Base-by-base conservation (phyloP, 2,329 filamentous ascomycete genomes). In the Pleoardoris graminearum region DNA sequence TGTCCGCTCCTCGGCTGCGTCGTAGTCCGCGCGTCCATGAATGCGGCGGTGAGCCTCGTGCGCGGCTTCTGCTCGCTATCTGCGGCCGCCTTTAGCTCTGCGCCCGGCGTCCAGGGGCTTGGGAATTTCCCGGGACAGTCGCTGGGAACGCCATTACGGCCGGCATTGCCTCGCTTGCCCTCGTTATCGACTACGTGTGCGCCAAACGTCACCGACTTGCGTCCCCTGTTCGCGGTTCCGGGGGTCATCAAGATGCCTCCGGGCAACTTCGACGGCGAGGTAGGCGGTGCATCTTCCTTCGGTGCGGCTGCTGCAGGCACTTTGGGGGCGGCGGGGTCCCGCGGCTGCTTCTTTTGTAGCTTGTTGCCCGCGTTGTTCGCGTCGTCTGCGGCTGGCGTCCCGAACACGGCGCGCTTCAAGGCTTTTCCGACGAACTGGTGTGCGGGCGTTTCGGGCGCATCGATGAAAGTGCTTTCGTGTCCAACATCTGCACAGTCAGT, bases 381-480 rank as follows among this genome's bases (percentile, higher is more conserved):
- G 25, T 81, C 76, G 35, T 79, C 75, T 10, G 79, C 79, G 19
- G 80, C 79, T 12, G 85, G 85, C 0, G 85, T 87, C 22, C 84
- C 84, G 71, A 85, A 87, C 50, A 88, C 72, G 37, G 83, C 82
- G 55, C 84, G 83, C 62, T 83, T 85, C 71, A 87, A 85, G 14
- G 85, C 85, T 63, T 85, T 85, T 50, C 86, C 81, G 16, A 85
- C 85, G 67, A 88, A 88, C 19, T 87, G 78, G 41, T 84, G 84
- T 41, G 84, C 85, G 7, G 85, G 85, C 1, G 85, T 87, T 59
- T 86, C 83, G 44, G 84, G 85, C 6, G 80, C 75, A 36, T 86
- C 83, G 53, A 80, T 65, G 53, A 76, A 72, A 36, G 72, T 75
- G n/a, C 73, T 74, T 38, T 76, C 67, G 51, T 68, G 66, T 17